A percentile compares a stretch with the other conserved stretches of the same genome.
These are phyloP conservation scores for Fusarium tricinctum DNA, from an alignment of 2,329 filamentous ascomycete species.

Conservation along the genomic window DNA sequence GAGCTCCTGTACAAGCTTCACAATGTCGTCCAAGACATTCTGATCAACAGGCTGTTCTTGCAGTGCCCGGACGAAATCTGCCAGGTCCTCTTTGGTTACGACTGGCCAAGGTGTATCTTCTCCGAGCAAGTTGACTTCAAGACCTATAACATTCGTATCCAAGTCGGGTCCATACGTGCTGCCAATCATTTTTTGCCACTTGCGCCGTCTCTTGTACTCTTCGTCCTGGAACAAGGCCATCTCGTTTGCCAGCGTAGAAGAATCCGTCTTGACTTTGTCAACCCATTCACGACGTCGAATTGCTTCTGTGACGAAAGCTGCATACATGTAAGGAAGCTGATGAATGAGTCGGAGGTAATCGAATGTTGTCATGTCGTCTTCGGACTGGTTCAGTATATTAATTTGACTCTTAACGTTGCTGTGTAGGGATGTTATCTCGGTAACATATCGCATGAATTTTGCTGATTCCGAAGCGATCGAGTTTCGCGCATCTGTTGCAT, in stretches of 20 bases:
- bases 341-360: conserved; percentile 84
- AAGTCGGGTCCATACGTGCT: conserved; percentile 77
- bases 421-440: conserved; percentile 82
- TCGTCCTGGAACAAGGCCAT: conserved; percentile 94
- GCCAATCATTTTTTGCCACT: conserved; percentile 90
- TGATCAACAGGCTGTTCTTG: conserved; percentile 75
- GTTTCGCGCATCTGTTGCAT: conserved; percentile 76
- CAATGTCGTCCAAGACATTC: conserved; percentile 77
- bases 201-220: conserved; percentile 87
- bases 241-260: conserved; percentile 89
- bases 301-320: conserved; percentile 87
- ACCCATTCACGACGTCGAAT: conserved; percentile 90
- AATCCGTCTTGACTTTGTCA: conserved; percentile 90
- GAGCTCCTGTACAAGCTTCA: conserved; percentile 82
- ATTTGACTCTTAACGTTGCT: conserved; percentile 80
- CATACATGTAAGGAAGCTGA: conserved; percentile 89
- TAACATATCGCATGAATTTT: conserved; percentile 85
- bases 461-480: conserved; percentile 74
- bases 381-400: conserved; percentile 76
- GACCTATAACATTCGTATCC: conserved; percentile 78
- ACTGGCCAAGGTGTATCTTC: conserved; percentile 85
- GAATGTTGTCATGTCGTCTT: conserved; percentile 84
- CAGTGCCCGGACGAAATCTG: conserved; percentile 78
- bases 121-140: conserved; percentile 88
- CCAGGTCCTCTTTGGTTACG: conserved; percentile 81